Evolutionary conservation across 164 flowering plant genomes (phyloP).

Genomic region (Vitis vinifera): DNA sequence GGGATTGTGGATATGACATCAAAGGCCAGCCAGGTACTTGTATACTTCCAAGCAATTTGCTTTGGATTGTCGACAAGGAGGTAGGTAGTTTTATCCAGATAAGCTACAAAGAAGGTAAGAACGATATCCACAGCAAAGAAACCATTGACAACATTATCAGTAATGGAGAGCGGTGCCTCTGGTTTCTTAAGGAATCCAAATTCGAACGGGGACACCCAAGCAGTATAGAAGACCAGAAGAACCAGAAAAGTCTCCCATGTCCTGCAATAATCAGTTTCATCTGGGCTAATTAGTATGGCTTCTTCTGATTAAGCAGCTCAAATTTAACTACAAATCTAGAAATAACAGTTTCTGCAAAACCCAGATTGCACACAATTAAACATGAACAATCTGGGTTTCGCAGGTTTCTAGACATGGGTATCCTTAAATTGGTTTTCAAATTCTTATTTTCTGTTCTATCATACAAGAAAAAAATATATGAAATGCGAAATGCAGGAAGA

Average conservation of each 20-base stretch:
- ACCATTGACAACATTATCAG: constrained; percentile 85
- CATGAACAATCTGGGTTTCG: too few species aligned
- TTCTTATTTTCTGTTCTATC: too few species aligned
- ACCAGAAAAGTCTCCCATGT: constrained; percentile 76
- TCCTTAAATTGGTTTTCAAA: too few species aligned
- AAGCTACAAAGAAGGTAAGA: constrained; percentile 89
- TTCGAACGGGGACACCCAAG: constrained; percentile 96
- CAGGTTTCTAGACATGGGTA: too few species aligned
- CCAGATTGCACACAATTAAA: too few species aligned
- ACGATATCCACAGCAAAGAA: constrained; percentile 86
- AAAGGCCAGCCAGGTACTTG: constrained; percentile 63
- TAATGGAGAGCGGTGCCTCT: constrained; percentile 40
- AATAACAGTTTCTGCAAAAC: too few species aligned
- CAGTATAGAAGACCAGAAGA: constrained; percentile 71
- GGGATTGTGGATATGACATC: constrained; percentile 92
- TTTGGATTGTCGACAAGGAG: constrained; percentile 63
- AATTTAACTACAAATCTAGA: too few species aligned
- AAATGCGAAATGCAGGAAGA: too few species aligned
- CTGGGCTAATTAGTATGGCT: background rate
- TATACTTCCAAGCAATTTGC: constrained; percentile 76
- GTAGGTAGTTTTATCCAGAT: constrained; percentile 64
- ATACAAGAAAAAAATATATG: too few species aligned
- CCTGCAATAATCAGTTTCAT: constrained; percentile 38
- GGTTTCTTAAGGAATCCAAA: constrained; percentile 74
- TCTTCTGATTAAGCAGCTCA: too few species aligned